These are phyloP conservation scores for Malus domestica DNA, from an alignment of 306 rosid genomes.

Conservation along the genomic window ASM211411v1 NC_041805.1:12912001-12912500, in stretches of 20 bases:
- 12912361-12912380: neutral
- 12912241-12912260: slow-evolving; percentile 98
- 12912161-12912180: slow-evolving; percentile 97
- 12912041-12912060: slow-evolving; percentile 76
- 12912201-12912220: slow-evolving; percentile 97
- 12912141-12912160: slow-evolving; percentile 99
- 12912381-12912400: neutral
- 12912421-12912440: slow-evolving; percentile 84
- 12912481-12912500: slow-evolving; percentile 71
- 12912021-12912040: slow-evolving; percentile 96
- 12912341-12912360: neutral
- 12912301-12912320: slow-evolving; percentile 52
- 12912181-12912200: slow-evolving; percentile 69
- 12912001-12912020: slow-evolving; percentile 99
- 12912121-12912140: slow-evolving; percentile 95
- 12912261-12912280: slow-evolving; percentile 93
- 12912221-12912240: slow-evolving; percentile 75
- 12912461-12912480: slow-evolving; percentile 88
- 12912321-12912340: neutral
- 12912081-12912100: slow-evolving; percentile 96
- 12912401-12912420: slow-evolving; percentile 1
- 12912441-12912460: slow-evolving; percentile 90
- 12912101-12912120: slow-evolving; percentile 96
- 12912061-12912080: slow-evolving; percentile 64
- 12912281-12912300: slow-evolving; percentile 92